Evolutionary conservation across 495 filamentous ascomycete genomes (phyloP).

Genomic region (Penicillium paxilli): DNA sequence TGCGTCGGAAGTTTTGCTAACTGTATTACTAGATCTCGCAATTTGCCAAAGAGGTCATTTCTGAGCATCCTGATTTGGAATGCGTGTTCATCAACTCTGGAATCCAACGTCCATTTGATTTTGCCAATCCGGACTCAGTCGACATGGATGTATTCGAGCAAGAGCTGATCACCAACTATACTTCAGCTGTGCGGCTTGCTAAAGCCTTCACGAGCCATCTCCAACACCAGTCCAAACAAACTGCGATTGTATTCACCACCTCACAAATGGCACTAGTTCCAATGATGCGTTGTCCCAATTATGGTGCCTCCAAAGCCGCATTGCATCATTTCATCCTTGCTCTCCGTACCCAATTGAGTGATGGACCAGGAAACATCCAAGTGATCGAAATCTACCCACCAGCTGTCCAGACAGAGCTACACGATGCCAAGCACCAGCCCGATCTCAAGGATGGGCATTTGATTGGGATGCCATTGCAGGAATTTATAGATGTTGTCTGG

Average conservation of each 20-base stretch:
- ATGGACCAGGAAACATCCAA: slow-evolving; percentile 43
- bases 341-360: slow-evolving; percentile 61
- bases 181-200: slow-evolving; percentile 58
- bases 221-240: slow-evolving; percentile 40
- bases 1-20: too few relatives aligned
- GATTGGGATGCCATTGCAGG: slow-evolving; percentile 63
- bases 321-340: slow-evolving; percentile 53
- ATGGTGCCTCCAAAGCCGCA: slow-evolving; percentile 51
- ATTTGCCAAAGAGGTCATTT: slow-evolving; percentile 42
- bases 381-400: slow-evolving; percentile 70
- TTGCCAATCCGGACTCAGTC: slow-evolving; percentile 58
- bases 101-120: slow-evolving; percentile 57
- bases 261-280: slow-evolving; percentile 48
- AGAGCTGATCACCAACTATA: slow-evolving; percentile 71
- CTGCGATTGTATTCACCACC: slow-evolving; percentile 39
- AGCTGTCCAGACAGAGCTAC: slow-evolving; percentile 61
- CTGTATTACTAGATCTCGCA: slow-evolving; percentile 18
- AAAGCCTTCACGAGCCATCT: slow-evolving; percentile 66
- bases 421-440: slow-evolving; percentile 38
- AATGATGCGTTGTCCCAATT: slow-evolving; percentile 42
- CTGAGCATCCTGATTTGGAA: slow-evolving; percentile 54
- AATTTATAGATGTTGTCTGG: slow-evolving; percentile 64
- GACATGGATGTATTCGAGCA: slow-evolving; percentile 53
- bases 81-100: slow-evolving; percentile 44
- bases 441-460: slow-evolving; percentile 44